Base-by-base conservation (phyloP, 108 stramenopile species). In the Cafeteria roenbergensis region DNA sequence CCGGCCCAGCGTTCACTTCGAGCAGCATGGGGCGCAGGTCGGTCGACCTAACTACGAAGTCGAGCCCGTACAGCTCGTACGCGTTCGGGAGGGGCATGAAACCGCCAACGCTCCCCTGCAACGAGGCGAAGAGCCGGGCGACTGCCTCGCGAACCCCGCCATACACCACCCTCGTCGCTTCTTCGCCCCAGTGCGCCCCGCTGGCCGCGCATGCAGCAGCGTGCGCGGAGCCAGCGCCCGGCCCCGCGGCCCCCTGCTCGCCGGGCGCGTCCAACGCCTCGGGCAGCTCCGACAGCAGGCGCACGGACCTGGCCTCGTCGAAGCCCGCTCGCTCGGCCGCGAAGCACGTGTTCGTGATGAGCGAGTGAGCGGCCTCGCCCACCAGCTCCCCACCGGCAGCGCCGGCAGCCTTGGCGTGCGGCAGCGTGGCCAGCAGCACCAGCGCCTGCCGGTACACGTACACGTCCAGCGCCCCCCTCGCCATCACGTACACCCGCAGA, bases 341-440 rank as follows among this genome's bases (percentile, higher is more conserved):
- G 55, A 78, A 74, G 28, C 79, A 79, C 17, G 84, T 85, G 70
- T 85, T 85, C n/a, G 84, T 85, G 26, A 85, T 74, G 69, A 83
- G 84, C 9, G 81, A 66, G 42, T n/a, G 74, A 70, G 0, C 62
- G 36, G 65, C 81, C 76, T 14, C 21, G 55, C 34, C 24, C 36
- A 51, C 73, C 55, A n/a, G 6, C n/a, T 0, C 1, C 35, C n/a
- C 71, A 67, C 32, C 76, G 68, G 3, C n/a, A n/a, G n/a, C n/a
- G n/a, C n/a, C n/a, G n/a, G n/a, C n/a, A n/a, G n/a, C n/a, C n/a
- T n/a, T n/a, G 55, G 62, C 48, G 71, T 73, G 48, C 51, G 51
- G 29, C 64, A 70, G n/a, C n/a, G n/a, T n/a, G 21, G 76, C 76
- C 9, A 69, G n/a, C 51, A 85, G 78, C 29, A 72, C 73, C 33